A percentile compares a stretch with the other conserved stretches of the same genome.
phyloP scores from a whole-genome alignment of 257 asterid genomes.

The Handroanthus guayacan region DNA sequence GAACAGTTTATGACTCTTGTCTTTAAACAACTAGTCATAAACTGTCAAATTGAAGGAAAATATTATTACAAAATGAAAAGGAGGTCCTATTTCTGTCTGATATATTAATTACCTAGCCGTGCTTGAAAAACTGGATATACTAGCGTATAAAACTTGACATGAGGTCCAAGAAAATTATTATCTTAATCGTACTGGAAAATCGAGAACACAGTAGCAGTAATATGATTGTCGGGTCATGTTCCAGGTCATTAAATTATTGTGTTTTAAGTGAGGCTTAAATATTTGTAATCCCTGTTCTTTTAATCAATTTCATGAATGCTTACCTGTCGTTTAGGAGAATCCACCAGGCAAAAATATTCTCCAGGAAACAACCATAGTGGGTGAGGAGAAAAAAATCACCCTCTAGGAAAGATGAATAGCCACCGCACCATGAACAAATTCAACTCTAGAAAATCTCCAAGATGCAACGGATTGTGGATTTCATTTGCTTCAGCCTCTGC shows the following conservation, averaged over 20 bases:
- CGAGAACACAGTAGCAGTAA: background rate
- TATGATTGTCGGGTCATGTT: background rate
- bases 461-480: constrained; percentile 19
- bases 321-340: constrained; percentile 27
- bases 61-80: background rate
- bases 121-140: background rate
- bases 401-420: constrained; percentile 28
- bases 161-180: background rate
- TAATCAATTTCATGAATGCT: background rate
- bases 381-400: constrained; percentile 24
- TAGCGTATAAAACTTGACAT: background rate
- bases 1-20: background rate
- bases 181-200: constrained; percentile 1
- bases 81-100: background rate
- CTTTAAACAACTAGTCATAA: no score
- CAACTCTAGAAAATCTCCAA: background rate
- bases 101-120: background rate
- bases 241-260: background rate
- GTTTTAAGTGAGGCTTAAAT: background rate
- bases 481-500: constrained; percentile 35
- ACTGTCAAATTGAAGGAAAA: background rate
- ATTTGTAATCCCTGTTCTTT: background rate
- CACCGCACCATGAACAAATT: constrained; percentile 12
- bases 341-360: background rate
- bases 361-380: background rate